These are phyloP conservation scores for Trametes meyenii DNA, from an alignment of 768 basidiomycete genomes.

Conservation along the genomic window DNA sequence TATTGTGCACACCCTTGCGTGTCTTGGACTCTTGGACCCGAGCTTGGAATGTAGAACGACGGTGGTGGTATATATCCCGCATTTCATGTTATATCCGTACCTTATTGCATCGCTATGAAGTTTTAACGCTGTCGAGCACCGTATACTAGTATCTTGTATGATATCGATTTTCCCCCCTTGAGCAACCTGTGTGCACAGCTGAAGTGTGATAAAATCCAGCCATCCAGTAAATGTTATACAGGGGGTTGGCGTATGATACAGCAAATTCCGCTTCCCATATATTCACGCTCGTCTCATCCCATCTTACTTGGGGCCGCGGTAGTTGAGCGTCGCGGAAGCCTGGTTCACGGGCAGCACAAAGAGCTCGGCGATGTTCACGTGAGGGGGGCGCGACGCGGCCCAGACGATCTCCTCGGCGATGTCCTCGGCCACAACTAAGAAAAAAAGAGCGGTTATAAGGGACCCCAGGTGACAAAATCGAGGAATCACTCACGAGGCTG, in stretches of 20 bases:
- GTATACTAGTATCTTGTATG: conserved; percentile 14
- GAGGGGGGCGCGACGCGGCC: conserved; percentile 88
- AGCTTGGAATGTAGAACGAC: not conserved
- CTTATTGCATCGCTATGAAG: conserved; percentile 22
- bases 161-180: not conserved
- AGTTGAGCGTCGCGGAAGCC: conserved; percentile 66
- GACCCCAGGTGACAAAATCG: not conserved
- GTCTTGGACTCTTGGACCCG: not conserved
- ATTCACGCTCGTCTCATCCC: not conserved
- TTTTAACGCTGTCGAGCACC: conserved; percentile 13
- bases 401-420: conserved; percentile 99
- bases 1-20: not conserved
- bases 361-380: conserved; percentile 88
- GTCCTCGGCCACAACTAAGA: conserved; percentile 75
- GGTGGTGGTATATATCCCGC: conserved; percentile 12
- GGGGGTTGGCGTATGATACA: conserved; percentile 9
- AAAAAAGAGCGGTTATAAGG: not conserved
- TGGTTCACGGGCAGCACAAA: conserved; percentile 81
- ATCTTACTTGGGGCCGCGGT: conserved; percentile 49
- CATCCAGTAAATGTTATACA: conserved; percentile 14
- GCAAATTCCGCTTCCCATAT: conserved; percentile 9
- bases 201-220: not conserved
- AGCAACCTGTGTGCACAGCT: not conserved
- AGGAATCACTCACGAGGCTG: conserved; percentile 68
- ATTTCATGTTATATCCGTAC: conserved; percentile 18